A percentile compares a stretch with the other conserved stretches of the same genome.
These are phyloP conservation scores for Vitis hybrid DNA, from an alignment of 177 flowering plant species.

Conservation along the genomic window DNA sequence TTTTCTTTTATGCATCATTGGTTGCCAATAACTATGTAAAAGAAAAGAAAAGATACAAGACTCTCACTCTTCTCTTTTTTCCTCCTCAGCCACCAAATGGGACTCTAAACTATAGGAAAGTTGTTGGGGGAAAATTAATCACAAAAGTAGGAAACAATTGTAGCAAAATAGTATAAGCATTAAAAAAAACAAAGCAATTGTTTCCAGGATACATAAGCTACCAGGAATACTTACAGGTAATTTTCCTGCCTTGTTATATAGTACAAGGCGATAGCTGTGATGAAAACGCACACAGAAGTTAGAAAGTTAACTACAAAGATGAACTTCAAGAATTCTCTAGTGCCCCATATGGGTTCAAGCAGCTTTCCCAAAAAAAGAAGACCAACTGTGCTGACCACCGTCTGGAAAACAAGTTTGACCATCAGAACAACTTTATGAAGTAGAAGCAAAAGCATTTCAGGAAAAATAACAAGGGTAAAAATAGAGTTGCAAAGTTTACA, in stretches of 20 bases:
- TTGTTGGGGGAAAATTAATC: background rate
- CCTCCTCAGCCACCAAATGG: background rate
- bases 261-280: constrained; percentile 88
- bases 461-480: background rate
- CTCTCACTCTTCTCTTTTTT: background rate
- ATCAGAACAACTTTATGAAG: constrained; percentile 14
- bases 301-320: constrained; percentile 75
- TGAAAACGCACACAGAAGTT: constrained; percentile 73
- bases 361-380: constrained; percentile 88
- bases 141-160: background rate
- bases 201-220: no score
- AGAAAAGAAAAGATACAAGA: background rate
- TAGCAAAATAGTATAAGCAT: background rate
- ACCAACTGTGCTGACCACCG: constrained; percentile 61
- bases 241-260: constrained; percentile 74
- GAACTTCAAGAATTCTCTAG: constrained; percentile 94
- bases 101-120: no score
- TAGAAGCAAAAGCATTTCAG: background rate
- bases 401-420: constrained; percentile 38
- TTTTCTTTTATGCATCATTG: background rate
- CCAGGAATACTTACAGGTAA: constrained; percentile 75
- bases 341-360: constrained; percentile 97
- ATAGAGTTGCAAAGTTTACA: background rate
- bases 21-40: background rate
- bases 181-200: background rate